Evolutionary conservation across 1,284 basidiomycete species (phyloP), one percentile per base, ranked within the genome.

Genomic region (Cryptococcus jaspeensis): DNA sequence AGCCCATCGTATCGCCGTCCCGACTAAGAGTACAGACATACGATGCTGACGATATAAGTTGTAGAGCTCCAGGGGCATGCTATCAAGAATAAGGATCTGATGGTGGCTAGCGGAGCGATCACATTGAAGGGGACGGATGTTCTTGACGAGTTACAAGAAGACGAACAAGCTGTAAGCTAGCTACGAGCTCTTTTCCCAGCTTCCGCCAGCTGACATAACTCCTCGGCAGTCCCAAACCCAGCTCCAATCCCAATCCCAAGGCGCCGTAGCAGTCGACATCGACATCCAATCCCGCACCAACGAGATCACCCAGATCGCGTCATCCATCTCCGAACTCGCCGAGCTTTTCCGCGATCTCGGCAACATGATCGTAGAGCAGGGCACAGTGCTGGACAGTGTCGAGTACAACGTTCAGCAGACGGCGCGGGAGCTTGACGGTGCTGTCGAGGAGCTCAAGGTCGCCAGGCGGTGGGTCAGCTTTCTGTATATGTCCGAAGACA

Each of bases 371-470:
- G 97, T 99, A 62, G 96, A 99, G 76, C 96, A 99, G 74, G 96
- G 96, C 12, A 97, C 95, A 9, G 84, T 99, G 52, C 82, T 99
- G 55, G 96, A 99, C 77, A 90, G 90, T 41, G 86, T 99, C 55
- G 96, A 99, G 78, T 99, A 92, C 79, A 99, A 99, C 73, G 91
- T 99, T 55, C 92, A 98, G 74, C 87, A 90, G 74, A 92, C 94
- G 20, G 86, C 87, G 7, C 84, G 84, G 22, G 84, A 92, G 55
- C 83, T 96, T 73, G 77, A 86, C 55, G 89, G 89, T 39, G 92
- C 94, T 4, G 92, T 90, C 23, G 84, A 85, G 66, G 92, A 98
- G 67, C 81, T 99, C 43, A 81, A 87, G 53, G 81, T 85, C 5
- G 96, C 96, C 3, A 89, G 87, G 60, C 81, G 80, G 89, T 92